Base-by-base conservation (phyloP, 139 green algal genomes). In the Limnomonas spitsbergensis region DNA sequence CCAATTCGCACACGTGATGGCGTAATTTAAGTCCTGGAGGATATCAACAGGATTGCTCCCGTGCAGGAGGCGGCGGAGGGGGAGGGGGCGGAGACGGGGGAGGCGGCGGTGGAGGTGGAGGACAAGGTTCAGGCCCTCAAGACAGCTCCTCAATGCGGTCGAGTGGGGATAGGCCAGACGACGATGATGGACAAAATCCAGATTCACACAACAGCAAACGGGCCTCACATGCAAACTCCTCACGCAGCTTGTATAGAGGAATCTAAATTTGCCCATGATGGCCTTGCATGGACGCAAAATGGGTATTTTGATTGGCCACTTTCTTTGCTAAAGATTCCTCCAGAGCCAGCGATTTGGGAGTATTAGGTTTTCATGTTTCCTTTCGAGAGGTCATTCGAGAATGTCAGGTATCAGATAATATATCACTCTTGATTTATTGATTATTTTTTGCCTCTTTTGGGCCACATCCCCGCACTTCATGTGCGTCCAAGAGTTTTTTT, bases 61-160 rank as follows among this genome's bases (percentile, higher is more conserved):
- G 78, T 61, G 61, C 9, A 14, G 61, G 61, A 35, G 61, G 61
- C n/a, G 61, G 61, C 61, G 61, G 61, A 31, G 61, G 61, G 9
- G 61, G 61, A 20, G 61, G 61, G 6, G 61, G 61, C n/a, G 61
- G 61, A 71, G n/a, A 20, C 9, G 61, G 61, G 61, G 61, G 61
- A 35, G 61, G 61, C n/a, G 61, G 61, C 26, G 61, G n/a, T 20
- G 61, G 61, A 14, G 61, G 61, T 20, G 61, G n/a, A 38, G 24
- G n/a, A 7, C n/a, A 31, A 34, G 26, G 61, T 34, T 34, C 61
- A 71, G 24, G n/a, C 61, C 61, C 61, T 38, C 26, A 71, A 35
- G n/a, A 71, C 9, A 61, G 47, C 47, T 61, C 47, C 14, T 29
- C 14, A 29, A 61, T 61, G 47, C 14, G 20, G 47, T 61, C 47